Conservation (phyloP, 2,329 filamentous ascomycete species). For the Dothideomycetes sp. region DNA sequence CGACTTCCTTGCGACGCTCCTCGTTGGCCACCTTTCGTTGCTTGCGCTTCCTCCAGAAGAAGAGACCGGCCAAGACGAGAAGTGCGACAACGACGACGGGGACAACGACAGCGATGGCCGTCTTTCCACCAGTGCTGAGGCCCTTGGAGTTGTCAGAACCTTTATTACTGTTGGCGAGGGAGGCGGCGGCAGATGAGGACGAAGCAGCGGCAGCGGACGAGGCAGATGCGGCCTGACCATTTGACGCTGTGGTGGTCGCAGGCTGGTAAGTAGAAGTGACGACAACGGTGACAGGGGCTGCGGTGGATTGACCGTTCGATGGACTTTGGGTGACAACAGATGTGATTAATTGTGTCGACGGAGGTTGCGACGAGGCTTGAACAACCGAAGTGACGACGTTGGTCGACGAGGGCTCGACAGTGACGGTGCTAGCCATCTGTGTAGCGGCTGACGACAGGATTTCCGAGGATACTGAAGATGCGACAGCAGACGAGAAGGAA, state of each 20-base stretch:
- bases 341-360: conserved; percentile 19
- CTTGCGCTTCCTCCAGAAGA: conserved; percentile 84
- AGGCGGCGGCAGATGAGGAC: conserved; percentile 17
- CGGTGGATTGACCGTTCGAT: conserved; percentile 10
- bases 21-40: conserved; percentile 77
- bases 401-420: conserved; percentile 14
- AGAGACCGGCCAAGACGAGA: conserved; percentile 65
- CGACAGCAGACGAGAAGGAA: conserved; percentile 15
- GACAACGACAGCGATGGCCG: conserved; percentile 87
- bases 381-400: conserved; percentile 17
- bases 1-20: conserved; percentile 85
- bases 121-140: conserved; percentile 57
- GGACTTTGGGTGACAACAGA: conserved; percentile 19
- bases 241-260: conserved; percentile 13
- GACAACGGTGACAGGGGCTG: conserved; percentile 19
- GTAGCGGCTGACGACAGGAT: conserved; percentile 10
- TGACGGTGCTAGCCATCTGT: conserved; percentile 13
- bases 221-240: conserved; percentile 8
- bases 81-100: conserved; percentile 82
- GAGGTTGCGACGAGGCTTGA: conserved; percentile 17
- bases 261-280: conserved; percentile 17
- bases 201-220: conserved; percentile 15
- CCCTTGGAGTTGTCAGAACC: conserved; percentile 29
- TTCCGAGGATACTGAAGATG: conserved; percentile 17
- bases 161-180: conserved; percentile 15